Base-by-base conservation (phyloP, 2,329 filamentous ascomycete genomes). In the Curvularia hawaiiensis region DNA sequence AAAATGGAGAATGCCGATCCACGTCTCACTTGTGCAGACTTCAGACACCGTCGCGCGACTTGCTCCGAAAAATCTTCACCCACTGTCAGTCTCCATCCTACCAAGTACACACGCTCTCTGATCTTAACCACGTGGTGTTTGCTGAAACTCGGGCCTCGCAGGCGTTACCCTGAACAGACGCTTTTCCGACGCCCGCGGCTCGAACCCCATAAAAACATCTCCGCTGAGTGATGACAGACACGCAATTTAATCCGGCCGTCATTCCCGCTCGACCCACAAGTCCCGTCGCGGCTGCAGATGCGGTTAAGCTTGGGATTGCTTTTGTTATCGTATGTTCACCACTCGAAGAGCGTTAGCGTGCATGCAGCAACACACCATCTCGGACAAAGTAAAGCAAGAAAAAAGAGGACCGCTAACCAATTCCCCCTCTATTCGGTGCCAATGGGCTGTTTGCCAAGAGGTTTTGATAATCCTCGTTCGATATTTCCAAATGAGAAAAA, bases 161-260 rank as follows among this genome's bases (percentile, higher is more conserved):
- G 43, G 20, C 41, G 49, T 38, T 52, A 14, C 24, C 53, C 26
- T 38, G 44, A 56, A 59, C 35, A 45, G 47, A 39, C 22, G 24
- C 9, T 50, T 48, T 18, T 50, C 56, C 43, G 53, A 31, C 14
- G 55, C 45, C 16, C 26, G 26, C 31, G 28, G 44, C 33, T 38
- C 45, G 39, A 20, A 35, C 7, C 39, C 40, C 46, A 31, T 39
- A 22, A 28, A 28, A 50, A 22, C 24, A 20, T 18, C 43, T 26
- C 50, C 22, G 45, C 54, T 41, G 20, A 31, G 16, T 31, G 45
- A 50, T 28, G 41, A 28, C 50, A 18, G 45, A 24, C 26, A 18
- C 24, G 47, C 24, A 30, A 28, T 20, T 46, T 12, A 47, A 20
- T 33, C n/a, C 33, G 30, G 44, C 11, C 11, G 5, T 8, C 40